These are phyloP conservation scores for Flaveria bidentis DNA, from an alignment of 129 eudicot genomes.

Conservation along the genomic window DNA sequence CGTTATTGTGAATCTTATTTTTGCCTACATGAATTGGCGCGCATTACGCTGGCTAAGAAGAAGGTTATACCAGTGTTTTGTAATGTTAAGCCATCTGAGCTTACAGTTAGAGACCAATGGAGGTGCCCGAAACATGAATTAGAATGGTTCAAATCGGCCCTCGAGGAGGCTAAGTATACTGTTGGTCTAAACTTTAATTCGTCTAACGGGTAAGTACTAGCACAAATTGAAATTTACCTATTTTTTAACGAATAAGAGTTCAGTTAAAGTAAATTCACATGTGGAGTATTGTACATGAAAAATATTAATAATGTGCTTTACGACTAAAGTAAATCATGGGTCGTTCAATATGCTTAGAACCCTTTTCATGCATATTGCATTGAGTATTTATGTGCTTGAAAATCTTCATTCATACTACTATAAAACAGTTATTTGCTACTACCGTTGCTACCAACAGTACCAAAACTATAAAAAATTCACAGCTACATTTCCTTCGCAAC, in stretches of 20 bases:
- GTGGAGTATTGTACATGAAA: too few species aligned
- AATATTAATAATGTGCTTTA: too few species aligned
- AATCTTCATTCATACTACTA: background rate
- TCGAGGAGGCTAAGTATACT: constrained; percentile 70
- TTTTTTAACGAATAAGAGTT: background rate
- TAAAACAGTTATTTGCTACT: background rate
- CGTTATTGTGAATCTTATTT: constrained; percentile 77
- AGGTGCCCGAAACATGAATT: constrained; percentile 35
- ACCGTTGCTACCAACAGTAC: too few species aligned
- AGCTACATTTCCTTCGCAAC: too few species aligned
- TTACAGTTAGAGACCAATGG: constrained; percentile 48
- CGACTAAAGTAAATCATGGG: too few species aligned
- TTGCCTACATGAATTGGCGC: constrained; percentile 70
- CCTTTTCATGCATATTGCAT: too few species aligned
- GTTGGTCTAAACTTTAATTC: constrained; percentile 78
- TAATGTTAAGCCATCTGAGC: constrained; percentile 83
- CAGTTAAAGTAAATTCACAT: background rate
- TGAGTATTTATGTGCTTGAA: background rate
- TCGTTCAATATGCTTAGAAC: too few species aligned
- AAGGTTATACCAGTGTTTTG: constrained; percentile 69
- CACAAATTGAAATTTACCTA: background rate
- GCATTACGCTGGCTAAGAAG: constrained; percentile 60
- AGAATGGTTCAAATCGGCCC: constrained; percentile 53
- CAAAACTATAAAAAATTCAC: too few species aligned
- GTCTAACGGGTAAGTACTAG: constrained; percentile 52